Evolutionary conservation across 257 asterid genomes (phyloP), one percentile per base, ranked within the genome.

Genomic region (Rubia yunnanensis): DNA sequence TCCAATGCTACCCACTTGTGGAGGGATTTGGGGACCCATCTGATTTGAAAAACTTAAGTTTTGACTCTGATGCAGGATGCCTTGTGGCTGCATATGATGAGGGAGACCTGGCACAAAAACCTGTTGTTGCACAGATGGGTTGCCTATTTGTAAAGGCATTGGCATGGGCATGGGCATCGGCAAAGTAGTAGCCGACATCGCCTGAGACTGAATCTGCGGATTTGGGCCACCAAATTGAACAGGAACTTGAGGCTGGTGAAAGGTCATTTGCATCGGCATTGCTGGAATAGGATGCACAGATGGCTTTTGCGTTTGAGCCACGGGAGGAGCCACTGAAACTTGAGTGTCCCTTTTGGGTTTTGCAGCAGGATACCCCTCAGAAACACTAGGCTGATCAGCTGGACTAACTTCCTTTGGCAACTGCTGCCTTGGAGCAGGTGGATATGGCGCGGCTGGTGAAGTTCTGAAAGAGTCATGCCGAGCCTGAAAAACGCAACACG

Each of bases 31-130:
- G 62, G 76, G 88, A 52, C 73, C 81, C 89, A 94, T 83, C 48
- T 78, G 95, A 63, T 96, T 24, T 35, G 95, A 64, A 72, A 81
- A 88, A 79, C 73, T 80, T 62, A 83, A 74, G 73, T 73, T 73
- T 70, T 86, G 99, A 14, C 87, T 90, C 73, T 79, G 96, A 74
- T 85, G 97, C 76, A 90, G 78, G 65, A 92, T 76, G 50, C 97
- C 96, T 75, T 82, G 96, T 60, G 96, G 66, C 75, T 82, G 96
- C 85, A 94, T 65, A 5, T 78, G 90, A 30, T 92, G 86, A 81
- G 76, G 97, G 72, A 84, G 85, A 65, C 89, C 84, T 54, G 88
- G 23, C 69, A 90, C 74, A 72, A 81, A 94, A 86, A 94, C 77
- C 22, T 80, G 78, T 52, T 78, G 99, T 79, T 82, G 95, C 79